These are phyloP conservation scores for Ajuga reptans DNA, from an alignment of 305 asterid genomes.

Conservation along the genomic window DNA sequence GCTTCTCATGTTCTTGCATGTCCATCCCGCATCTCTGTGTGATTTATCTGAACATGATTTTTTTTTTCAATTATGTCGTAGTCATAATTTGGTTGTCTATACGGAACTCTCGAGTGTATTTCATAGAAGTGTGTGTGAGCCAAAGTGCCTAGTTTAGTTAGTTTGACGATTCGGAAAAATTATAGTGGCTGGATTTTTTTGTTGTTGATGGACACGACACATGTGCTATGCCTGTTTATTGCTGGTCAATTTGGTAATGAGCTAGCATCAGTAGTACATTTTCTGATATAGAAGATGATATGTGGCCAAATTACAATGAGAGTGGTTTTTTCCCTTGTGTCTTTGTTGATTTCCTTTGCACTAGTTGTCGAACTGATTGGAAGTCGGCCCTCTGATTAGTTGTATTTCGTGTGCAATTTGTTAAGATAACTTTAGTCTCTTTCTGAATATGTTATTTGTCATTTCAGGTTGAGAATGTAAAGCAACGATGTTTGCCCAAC, in stretches of 20 bases:
- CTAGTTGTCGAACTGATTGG: not conserved
- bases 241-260: not conserved
- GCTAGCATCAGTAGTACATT: not conserved
- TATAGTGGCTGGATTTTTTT: not conserved
- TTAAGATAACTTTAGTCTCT: not conserved
- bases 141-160: not conserved
- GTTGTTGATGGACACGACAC: not conserved
- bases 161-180: not conserved
- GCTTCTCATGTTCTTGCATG: constrained; percentile 6
- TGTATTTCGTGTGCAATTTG: not conserved
- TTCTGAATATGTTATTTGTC: constrained; percentile 3
- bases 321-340: not conserved
- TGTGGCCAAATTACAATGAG: not conserved
- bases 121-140: not conserved
- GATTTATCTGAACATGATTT: not conserved
- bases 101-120: not conserved
- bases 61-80: not conserved
- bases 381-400: not conserved
- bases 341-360: not conserved
- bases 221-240: not conserved
- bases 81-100: not conserved
- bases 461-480: constrained; percentile 81
- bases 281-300: not conserved
- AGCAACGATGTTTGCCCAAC: constrained; percentile 89
- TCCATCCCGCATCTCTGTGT: constrained; percentile 14